A percentile compares a stretch with the other conserved stretches of the same genome.
These are phyloP conservation scores for Trypanosoma scelopori DNA, from an alignment of 208 protist genomes.

Conservation along the genomic window DNA sequence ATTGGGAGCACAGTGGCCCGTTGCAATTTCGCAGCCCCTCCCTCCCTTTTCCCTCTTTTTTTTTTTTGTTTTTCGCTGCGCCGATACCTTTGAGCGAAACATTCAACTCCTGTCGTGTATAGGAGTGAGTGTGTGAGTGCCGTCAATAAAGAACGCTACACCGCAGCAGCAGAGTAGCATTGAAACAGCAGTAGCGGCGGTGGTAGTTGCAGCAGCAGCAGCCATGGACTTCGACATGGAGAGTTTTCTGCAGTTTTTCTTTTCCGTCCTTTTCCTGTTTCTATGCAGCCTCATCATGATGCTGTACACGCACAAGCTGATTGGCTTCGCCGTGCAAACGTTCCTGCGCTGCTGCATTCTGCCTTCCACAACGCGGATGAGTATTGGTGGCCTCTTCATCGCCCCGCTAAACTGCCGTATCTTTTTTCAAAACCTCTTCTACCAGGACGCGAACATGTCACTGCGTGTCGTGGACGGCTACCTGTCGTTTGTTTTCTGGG, in stretches of 20 bases:
- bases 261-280: slow-evolving; percentile 68
- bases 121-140: too few relatives aligned
- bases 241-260: slow-evolving; percentile 68
- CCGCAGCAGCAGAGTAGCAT: not conserved
- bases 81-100: too few relatives aligned
- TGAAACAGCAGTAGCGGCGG: not conserved
- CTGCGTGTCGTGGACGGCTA: slow-evolving; percentile 86
- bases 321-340: slow-evolving; percentile 44
- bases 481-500: slow-evolving; percentile 76
- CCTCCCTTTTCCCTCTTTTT: too few relatives aligned
- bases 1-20: too few relatives aligned
- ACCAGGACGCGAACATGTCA: slow-evolving; percentile 78
- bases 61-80: too few relatives aligned
- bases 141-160: not conserved
- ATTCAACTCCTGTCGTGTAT: too few relatives aligned
- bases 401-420: slow-evolving; percentile 65
- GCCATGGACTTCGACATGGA: slow-evolving; percentile 33
- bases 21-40: too few relatives aligned
- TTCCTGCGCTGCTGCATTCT: slow-evolving; percentile 68
- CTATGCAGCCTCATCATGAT: slow-evolving; percentile 62
- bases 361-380: slow-evolving; percentile 50
- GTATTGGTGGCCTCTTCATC: slow-evolving; percentile 54
- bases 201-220: not conserved
- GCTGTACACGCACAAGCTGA: slow-evolving; percentile 54
- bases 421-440: slow-evolving; percentile 73